Evolutionary conservation across 2,329 filamentous ascomycete species (phyloP), one percentile per base, ranked within the genome.

Genomic region (Zelopaecilomyces penicillatus): DNA sequence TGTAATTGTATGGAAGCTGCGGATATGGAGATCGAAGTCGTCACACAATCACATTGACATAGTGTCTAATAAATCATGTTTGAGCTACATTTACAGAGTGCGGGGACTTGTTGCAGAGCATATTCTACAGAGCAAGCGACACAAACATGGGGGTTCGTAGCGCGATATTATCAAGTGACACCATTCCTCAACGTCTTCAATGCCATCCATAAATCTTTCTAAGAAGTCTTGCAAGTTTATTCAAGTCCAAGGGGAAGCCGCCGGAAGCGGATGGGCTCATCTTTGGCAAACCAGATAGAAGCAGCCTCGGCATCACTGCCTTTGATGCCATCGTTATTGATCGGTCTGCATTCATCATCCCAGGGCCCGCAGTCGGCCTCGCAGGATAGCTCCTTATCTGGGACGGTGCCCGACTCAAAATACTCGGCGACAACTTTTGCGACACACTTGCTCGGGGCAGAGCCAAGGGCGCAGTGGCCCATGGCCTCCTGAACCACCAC

Each of bases 401-500:
- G 62, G 3, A 64, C 54, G 11, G 36, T 34, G 9, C 61, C 62
- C 7, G 52, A 53, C 12, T 60, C 61, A 4, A 64, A 51, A 30
- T 63, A 64, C 3, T 53, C 44, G n/a, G 50, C 49, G 5, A 62
- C 48, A 2, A 50, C 37, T 2, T 39, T 35, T n/a, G 41, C 42
- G 11, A 51, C 55, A 42, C 61, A 52, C 19, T 44, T 35, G 34
- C 54, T 61, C 6, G 45, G 40, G 1, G 39, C 44, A 1, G 46
- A 41, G 1, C 35, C 27, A 1, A 52, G 2, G 2, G 54, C 51
- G n/a, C 52, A 54, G 37, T 65, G 62, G 1, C 60, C 63, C 5
- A 57, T 45, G 12, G 45, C 47, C 31, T 65, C 57, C 35, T 61
- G 57, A 4, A 65, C 46, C 26, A 63, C 46, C 8, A 65, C 50